phyloP scores from a whole-genome alignment of 495 filamentous ascomycete genomes.

The Aspergillus nidulans region DNA sequence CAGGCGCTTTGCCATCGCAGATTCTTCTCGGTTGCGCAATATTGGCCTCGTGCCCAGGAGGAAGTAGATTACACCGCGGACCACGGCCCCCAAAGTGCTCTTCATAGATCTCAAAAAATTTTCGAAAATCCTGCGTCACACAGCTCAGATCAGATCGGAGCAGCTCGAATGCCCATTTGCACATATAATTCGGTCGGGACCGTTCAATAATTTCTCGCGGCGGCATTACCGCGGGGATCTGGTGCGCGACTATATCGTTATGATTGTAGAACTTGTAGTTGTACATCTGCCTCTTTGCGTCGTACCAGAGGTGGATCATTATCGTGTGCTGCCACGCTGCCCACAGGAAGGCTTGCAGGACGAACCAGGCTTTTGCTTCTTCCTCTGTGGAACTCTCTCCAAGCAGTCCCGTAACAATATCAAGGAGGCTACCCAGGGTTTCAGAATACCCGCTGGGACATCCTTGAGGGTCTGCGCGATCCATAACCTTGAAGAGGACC shows the following conservation, averaged over 20 bases:
- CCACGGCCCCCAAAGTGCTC: background rate
- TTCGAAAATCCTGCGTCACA: constrained; percentile 8
- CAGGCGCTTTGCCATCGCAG: constrained; percentile 3
- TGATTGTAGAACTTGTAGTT: background rate
- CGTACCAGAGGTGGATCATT: constrained; percentile 3
- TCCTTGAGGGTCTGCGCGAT: background rate
- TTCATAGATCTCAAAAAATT: background rate
- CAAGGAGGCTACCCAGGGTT: background rate
- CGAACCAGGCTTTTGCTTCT: constrained; percentile 1
- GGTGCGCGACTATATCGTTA: background rate
- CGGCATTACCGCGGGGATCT: background rate
- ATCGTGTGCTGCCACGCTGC: constrained; percentile 6
- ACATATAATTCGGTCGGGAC: constrained; percentile 1
- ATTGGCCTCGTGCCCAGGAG: background rate
- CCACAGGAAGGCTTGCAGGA: constrained; percentile 6
- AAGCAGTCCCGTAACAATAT: background rate
- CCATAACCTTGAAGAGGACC: constrained; percentile 1
- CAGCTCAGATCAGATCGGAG: constrained; percentile 2
- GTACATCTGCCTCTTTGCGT: background rate
- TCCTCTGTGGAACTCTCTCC: background rate
- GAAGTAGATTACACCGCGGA: background rate
- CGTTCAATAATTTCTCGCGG: background rate
- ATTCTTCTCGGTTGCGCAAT: background rate
- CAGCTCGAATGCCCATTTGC: constrained; percentile 6
- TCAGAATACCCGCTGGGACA: constrained; percentile 1